Evolutionary conservation across 352 stramenopile species (phyloP).

Genomic region (Phytophthora vignae): DNA sequence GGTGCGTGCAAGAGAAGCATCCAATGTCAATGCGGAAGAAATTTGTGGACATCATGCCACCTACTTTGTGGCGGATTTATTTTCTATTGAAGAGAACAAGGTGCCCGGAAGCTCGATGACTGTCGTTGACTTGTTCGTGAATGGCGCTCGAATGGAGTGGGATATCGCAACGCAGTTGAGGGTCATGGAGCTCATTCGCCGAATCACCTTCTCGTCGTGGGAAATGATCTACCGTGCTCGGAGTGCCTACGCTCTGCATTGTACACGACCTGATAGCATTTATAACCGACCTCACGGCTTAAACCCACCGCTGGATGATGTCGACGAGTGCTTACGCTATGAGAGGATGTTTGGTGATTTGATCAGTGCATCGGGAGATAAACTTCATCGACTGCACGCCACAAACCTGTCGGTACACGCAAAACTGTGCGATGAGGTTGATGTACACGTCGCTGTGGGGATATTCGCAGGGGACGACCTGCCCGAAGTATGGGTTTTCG

Average conservation of each 20-base stretch:
- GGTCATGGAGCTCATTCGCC: slow-evolving; percentile 66
- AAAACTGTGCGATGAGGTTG: slow-evolving; percentile 38
- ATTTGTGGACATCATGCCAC: slow-evolving; percentile 1
- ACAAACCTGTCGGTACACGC: slow-evolving; percentile 58
- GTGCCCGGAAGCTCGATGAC: slow-evolving; percentile 47
- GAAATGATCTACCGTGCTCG: slow-evolving; percentile 83
- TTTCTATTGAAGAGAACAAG: slow-evolving; percentile 78
- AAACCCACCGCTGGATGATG: slow-evolving; percentile 62
- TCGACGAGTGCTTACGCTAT: slow-evolving; percentile 46
- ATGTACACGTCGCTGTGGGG: slow-evolving; percentile 51
- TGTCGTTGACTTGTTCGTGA: slow-evolving; percentile 76
- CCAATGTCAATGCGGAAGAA: not conserved
- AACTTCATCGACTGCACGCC: slow-evolving; percentile 65
- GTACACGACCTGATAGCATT: slow-evolving; percentile 53
- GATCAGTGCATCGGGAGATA: slow-evolving; percentile 72
- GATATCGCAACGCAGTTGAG: slow-evolving; percentile 64
- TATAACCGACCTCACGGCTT: slow-evolving; percentile 71
- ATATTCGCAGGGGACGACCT: slow-evolving; percentile 75
- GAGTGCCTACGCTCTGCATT: slow-evolving; percentile 59
- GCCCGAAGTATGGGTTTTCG: slow-evolving; percentile 75
- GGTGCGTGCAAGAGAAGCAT: not conserved
- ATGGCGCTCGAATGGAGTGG: slow-evolving; percentile 59
- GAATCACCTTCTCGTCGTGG: slow-evolving; percentile 75
- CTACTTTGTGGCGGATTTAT: slow-evolving; percentile 65
- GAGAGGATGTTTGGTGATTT: slow-evolving; percentile 48